Percentiles rank a stretch among this genome's conserved stretches.
These are phyloP conservation scores for Mycena albidolilacea DNA, from an alignment of 768 basidiomycete species.

Conservation along the genomic window DNA sequence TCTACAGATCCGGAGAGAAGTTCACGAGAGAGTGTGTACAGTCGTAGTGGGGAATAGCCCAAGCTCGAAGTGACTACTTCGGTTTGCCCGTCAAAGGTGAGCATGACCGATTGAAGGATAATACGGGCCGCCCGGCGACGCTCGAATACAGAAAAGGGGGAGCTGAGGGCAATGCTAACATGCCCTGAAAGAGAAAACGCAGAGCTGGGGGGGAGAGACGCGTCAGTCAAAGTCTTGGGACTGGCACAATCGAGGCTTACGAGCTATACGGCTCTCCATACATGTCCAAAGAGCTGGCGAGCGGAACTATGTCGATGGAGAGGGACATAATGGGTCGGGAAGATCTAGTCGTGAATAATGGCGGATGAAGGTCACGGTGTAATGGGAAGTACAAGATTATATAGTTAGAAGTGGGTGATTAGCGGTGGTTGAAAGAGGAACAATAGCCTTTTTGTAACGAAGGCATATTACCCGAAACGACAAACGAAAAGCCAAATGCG, in stretches of 20 bases:
- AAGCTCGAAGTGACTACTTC: slow-evolving; percentile 77
- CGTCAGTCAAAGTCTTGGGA: slow-evolving; percentile 2
- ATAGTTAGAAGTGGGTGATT: slow-evolving; percentile 36
- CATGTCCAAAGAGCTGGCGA: slow-evolving; percentile 72
- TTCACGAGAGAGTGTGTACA: slow-evolving; percentile 77
- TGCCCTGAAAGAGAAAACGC: slow-evolving; percentile 92
- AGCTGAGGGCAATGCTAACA: slow-evolving; percentile 74
- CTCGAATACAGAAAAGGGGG: slow-evolving; percentile 71
- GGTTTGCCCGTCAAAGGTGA: slow-evolving; percentile 90
- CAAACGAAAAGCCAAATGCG: slow-evolving; percentile 27
- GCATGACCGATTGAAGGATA: slow-evolving; percentile 75
- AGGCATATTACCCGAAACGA: slow-evolving; percentile 21
- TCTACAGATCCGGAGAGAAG: slow-evolving; percentile 69
- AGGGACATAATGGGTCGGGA: slow-evolving; percentile 73
- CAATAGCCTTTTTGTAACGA: slow-evolving; percentile 44
- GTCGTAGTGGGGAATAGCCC: slow-evolving; percentile 78
- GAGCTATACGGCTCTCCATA: slow-evolving; percentile 75
- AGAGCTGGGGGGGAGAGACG: slow-evolving; percentile 62
- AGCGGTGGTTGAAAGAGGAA: slow-evolving; percentile 42
- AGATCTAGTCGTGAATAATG: slow-evolving; percentile 53
- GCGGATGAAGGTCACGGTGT: slow-evolving; percentile 30
- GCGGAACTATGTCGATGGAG: slow-evolving; percentile 74
- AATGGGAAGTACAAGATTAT: slow-evolving; percentile 43
- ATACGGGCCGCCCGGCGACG: slow-evolving; percentile 65
- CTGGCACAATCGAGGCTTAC: slow-evolving; percentile 58